Evolutionary conservation across 495 filamentous ascomycete species (phyloP), one percentile per base, ranked within the genome.

Genomic region (Xanthoparmelia taractica): DNA sequence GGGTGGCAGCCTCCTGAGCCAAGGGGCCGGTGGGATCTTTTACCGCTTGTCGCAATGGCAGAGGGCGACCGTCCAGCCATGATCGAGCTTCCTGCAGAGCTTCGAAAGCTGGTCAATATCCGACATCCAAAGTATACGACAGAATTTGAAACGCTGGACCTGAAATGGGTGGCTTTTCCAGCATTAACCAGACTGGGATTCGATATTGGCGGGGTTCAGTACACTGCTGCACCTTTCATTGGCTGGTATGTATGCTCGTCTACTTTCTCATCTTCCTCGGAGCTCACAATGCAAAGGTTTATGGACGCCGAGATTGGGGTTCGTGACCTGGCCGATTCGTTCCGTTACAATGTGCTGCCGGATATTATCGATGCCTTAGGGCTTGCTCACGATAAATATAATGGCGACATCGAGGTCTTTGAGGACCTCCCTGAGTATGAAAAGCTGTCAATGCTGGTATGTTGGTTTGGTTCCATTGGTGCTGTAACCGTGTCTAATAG

Each of bases 131-230:
- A 63, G 8, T 68, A 71, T 47, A 45, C 27, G 2, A 29, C 33
- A 18, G 56, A 61, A 15, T 72, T 72, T 45, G 48, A 68, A 45
- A 61, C 60, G 36, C 67, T 72, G 11, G 67, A 60, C 40, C 67
- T 72, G 23, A 63, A 64, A 56, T 72, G 70, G 69, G 67, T 67
- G 27, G 50, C 58, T 43, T 63, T 64, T 43, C 70, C 70, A 38
- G 67, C 68, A 20, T 60, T 72, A 33, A 65, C 67, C 34, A 48
- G 70, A 48, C 41, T 71, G 18, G 71, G 71, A 5, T 73, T 73
- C 47, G 70, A 73, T 45, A 67, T 73, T 58, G 71, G 71, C 17
- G 71, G 70, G 10, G 67, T 70, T 7, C 71, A 73, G 50, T 73
- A 73, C 34, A 71, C 71, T 34, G 70, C 69, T 15, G 59, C 71